These are phyloP conservation scores for Moesziomyces globuligerus DNA, from an alignment of 1,284 basidiomycete genomes.

Conservation along the genomic window DNA sequence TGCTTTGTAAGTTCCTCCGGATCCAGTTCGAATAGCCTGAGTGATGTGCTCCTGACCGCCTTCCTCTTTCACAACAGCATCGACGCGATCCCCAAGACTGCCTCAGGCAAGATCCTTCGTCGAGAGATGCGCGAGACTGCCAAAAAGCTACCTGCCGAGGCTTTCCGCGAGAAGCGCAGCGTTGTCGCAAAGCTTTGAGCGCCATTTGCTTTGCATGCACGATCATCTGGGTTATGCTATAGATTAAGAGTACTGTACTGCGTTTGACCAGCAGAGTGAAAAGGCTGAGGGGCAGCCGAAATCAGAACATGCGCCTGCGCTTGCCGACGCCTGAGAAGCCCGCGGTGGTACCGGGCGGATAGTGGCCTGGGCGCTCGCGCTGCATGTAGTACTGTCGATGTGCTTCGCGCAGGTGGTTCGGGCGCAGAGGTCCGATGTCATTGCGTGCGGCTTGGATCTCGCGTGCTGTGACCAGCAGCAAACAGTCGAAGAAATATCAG, in stretches of 20 bases:
- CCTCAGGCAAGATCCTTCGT: conserved; percentile 57
- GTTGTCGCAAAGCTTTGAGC: conserved; percentile 29
- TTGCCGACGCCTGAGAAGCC: conserved; percentile 57
- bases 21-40: neutral
- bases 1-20: conserved; percentile 47
- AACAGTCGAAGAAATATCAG: neutral
- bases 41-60: neutral
- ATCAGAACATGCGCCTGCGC: conserved; percentile 57
- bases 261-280: too few relatives aligned
- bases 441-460: conserved; percentile 78
- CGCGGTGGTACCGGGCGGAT: conserved; percentile 52
- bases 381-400: conserved; percentile 83
- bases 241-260: conserved; percentile 2
- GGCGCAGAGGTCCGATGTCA: conserved; percentile 79
- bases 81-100: conserved; percentile 55
- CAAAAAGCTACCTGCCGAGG: conserved; percentile 39
- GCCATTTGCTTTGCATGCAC: neutral
- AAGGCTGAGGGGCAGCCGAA: neutral
- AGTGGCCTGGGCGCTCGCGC: conserved; percentile 70
- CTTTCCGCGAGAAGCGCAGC: conserved; percentile 29
- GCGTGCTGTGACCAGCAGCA: conserved; percentile 72
- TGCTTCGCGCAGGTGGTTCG: conserved; percentile 86
- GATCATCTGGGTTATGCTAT: too few relatives aligned
- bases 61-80: conserved; percentile 19
- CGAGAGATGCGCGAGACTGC: conserved; percentile 50